Evolutionary conservation across 345 rosid genomes (phyloP), one percentile per base, ranked within the genome.

Genomic region (Aurinia saxatilis): DNA sequence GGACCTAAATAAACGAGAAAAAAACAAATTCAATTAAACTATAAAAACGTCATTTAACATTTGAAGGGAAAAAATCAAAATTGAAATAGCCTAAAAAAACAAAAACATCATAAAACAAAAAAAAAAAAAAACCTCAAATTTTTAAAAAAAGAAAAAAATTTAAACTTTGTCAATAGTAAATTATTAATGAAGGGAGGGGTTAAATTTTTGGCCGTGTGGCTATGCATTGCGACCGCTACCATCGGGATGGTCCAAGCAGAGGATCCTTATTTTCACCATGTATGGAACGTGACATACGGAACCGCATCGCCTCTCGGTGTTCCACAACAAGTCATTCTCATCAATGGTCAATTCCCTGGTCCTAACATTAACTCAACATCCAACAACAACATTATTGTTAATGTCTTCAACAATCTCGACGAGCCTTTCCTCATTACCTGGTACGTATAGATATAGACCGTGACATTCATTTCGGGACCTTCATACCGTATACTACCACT

Each of bases 251-350:
- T 74, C 30, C 62, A 54, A 13, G 83, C 83, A n/a, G 97, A 76
- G 67, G 95, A 87, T 19, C 97, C 95, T 2, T 79, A 81, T 30
- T 42, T 90, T 30, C 82, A 61, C 64, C 82, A 78, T 71, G 77
- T 77, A 10, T 90, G 97, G 96, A 84, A 87, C 15, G 74, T 90
- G 57, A 85, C 87, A 2, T 90, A 87, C 17, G 96, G 91, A 49
- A 83, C 86, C 42, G 73, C 75, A 54, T 78, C 93, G 30, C 97
- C 97, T 12, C 70, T 85, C 13, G 91, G 93, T 0, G 74, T 81
- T 55, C 89, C 91, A 4, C 93, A 90, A 60, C 83, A 82, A 57
- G 93, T 53, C 16, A 87, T 90, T 42, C 85, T 85, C 35, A 85
- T 90, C 31, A 90, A 90, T 40, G 74, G 79, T 3, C 73, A 85